A percentile compares a stretch with the other conserved stretches of the same genome.
Conservation (phyloP, 371 early-diverging fungal genomes). For the Zancudomyces culisetae region DNA sequence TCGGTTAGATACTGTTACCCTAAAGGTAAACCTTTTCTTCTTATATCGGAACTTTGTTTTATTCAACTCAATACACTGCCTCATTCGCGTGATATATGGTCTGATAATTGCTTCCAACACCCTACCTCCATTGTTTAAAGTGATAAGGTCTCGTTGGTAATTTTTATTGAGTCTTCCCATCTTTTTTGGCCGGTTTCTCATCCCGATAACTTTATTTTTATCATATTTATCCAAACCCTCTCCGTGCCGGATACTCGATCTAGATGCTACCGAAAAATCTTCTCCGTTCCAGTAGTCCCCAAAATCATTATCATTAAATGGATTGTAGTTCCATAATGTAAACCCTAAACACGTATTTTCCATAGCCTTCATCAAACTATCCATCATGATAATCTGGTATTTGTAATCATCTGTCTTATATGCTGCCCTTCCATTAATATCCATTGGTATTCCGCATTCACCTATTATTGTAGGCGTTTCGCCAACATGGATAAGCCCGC, state of each 20-base stretch:
- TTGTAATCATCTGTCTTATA: slow-evolving; percentile 47
- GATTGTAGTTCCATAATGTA: slow-evolving; percentile 70
- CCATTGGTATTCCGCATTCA: slow-evolving; percentile 76
- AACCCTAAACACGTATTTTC: slow-evolving; percentile 57
- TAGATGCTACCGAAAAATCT: slow-evolving; percentile 59
- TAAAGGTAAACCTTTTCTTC: not conserved
- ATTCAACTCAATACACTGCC: not conserved
- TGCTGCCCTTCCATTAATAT: slow-evolving; percentile 46
- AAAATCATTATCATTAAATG: slow-evolving; percentile 49
- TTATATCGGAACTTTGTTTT: not conserved
- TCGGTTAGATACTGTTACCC: not conserved
- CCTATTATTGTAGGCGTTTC: slow-evolving; percentile 46
- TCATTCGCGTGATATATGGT: not conserved
- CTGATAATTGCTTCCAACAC: not conserved
- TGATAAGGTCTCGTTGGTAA: not conserved
- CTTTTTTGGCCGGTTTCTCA: not conserved
- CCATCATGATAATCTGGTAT: slow-evolving; percentile 46
- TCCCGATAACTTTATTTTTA: not conserved
- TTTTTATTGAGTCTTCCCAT: not conserved
- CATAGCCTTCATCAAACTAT: slow-evolving; percentile 47
- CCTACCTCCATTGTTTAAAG: not conserved
- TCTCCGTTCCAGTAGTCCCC: slow-evolving; percentile 85
- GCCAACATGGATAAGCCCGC: slow-evolving; percentile 41
- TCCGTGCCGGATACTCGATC: not conserved
- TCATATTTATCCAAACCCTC: not conserved